Percentiles rank a stretch among this genome's conserved stretches.
phyloP scores from a whole-genome alignment of 345 rosid species.

The Microthlaspi erraticum region DNA sequence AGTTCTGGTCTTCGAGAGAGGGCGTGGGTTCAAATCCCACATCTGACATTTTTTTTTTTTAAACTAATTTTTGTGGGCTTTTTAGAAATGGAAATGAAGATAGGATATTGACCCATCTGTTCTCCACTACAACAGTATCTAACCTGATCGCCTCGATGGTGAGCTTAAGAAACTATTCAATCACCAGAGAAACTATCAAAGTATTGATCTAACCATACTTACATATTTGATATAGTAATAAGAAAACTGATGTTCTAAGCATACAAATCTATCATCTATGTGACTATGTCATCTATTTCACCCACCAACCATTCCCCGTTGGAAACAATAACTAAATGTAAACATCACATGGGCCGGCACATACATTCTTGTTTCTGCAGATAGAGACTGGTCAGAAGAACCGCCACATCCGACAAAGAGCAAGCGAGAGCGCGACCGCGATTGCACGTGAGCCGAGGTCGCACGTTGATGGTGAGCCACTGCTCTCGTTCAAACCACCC shows the following conservation, averaged over 20 bases:
- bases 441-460: constrained; percentile 24
- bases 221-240: background rate
- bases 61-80: background rate
- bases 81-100: background rate
- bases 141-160: background rate
- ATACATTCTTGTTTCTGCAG: constrained; percentile 5
- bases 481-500: constrained; percentile 52
- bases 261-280: constrained; percentile 1
- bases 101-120: background rate
- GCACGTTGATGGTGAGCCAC: constrained; percentile 45
- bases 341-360: constrained; percentile 4
- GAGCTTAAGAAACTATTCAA: background rate
- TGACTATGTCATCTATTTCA: background rate
- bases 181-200: background rate
- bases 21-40: constrained; percentile 54
- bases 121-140: background rate
- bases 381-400: constrained; percentile 35
- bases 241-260: background rate
- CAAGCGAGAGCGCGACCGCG: constrained; percentile 29
- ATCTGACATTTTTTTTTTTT: constrained; percentile 39
- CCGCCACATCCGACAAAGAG: constrained; percentile 44
- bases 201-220: background rate
- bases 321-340: background rate
- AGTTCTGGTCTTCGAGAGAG: constrained; percentile 68
- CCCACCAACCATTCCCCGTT: background rate